Evolutionary conservation across 2,329 filamentous ascomycete species (phyloP).

Genomic region (Alternaria conjuncta): DNA sequence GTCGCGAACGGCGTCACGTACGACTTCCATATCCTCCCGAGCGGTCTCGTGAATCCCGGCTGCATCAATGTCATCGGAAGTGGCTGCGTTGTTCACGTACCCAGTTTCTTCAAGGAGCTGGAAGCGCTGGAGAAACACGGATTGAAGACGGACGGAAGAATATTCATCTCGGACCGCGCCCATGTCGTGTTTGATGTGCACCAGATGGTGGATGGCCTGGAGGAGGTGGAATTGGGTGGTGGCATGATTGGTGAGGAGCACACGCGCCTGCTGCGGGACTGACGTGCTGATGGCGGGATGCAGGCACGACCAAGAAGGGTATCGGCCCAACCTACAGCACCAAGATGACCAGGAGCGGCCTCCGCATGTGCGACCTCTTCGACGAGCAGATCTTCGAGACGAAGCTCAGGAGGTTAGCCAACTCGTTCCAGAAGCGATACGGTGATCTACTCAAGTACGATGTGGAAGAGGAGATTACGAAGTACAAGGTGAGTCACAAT

Average conservation of each 20-base stretch:
- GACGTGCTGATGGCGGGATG: conserved; percentile 42
- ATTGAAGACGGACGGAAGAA: conserved; percentile 63
- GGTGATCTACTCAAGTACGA: conserved; percentile 72
- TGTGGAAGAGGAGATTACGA: conserved; percentile 70
- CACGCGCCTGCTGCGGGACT: background rate
- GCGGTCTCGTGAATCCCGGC: conserved; percentile 73
- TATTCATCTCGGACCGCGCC: conserved; percentile 69
- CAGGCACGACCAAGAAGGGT: conserved; percentile 60
- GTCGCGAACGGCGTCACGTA: conserved; percentile 56
- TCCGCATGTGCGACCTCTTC: conserved; percentile 72
- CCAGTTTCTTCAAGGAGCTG: conserved; percentile 71
- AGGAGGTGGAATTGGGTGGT: conserved; percentile 62
- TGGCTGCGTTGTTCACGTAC: conserved; percentile 72
- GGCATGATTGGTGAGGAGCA: conserved; percentile 48
- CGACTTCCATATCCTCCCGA: conserved; percentile 54
- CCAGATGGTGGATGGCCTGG: conserved; percentile 71
- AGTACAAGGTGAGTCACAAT: conserved; percentile 58
- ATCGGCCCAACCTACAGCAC: conserved; percentile 67
- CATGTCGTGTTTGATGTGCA: conserved; percentile 72
- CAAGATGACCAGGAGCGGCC: conserved; percentile 69
- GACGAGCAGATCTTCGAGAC: conserved; percentile 69
- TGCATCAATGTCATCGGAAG: conserved; percentile 74
- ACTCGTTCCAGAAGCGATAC: conserved; percentile 71
- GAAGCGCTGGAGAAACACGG: conserved; percentile 66
- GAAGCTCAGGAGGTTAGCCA: conserved; percentile 67